Conservation (phyloP, 108 stramenopile species). For the Skeletonema menzelii region DNA sequence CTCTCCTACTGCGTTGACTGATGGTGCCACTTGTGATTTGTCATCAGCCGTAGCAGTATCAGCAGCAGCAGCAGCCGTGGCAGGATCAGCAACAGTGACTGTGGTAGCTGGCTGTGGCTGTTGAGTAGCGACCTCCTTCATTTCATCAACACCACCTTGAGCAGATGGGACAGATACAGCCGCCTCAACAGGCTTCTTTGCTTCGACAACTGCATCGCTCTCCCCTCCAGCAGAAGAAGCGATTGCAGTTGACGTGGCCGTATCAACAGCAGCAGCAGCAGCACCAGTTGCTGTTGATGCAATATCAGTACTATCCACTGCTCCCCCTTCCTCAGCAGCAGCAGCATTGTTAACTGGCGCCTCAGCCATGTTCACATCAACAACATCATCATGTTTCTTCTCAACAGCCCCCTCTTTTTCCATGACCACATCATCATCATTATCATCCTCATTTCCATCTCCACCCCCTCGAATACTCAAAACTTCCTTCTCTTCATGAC, state of each 20-base stretch:
- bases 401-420: neutral
- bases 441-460: neutral
- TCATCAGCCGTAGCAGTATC: neutral
- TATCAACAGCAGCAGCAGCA: no score
- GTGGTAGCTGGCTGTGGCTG: neutral
- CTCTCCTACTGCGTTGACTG: neutral
- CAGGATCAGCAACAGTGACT: neutral
- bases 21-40: neutral
- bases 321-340: neutral
- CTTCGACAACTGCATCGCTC: neutral
- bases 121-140: neutral
- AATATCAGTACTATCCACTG: neutral
- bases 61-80: neutral
- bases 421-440: neutral
- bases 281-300: neutral
- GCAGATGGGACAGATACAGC: neutral
- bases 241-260: neutral
- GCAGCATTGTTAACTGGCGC: neutral
- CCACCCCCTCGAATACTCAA: conserved; percentile 25
- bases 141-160: neutral
- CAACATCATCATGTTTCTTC: neutral
- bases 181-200: neutral
- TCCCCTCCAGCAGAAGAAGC: neutral
- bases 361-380: neutral
- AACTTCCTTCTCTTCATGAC: neutral